phyloP scores from a whole-genome alignment of 2,329 filamentous ascomycete genomes.

The Neoscytalidium dimidiatum region DNA sequence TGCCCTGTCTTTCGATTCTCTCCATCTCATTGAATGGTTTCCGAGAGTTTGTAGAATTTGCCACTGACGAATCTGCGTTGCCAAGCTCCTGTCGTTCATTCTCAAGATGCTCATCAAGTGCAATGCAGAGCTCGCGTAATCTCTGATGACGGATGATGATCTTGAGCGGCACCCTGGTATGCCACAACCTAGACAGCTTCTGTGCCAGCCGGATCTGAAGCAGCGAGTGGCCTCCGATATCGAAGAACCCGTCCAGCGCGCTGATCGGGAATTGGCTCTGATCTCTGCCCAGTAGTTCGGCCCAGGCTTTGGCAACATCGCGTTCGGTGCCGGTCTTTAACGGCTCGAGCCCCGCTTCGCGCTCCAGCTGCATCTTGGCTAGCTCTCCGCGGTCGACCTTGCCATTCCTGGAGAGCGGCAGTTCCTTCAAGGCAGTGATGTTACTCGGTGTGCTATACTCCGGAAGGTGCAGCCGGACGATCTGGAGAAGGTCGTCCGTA shows the following conservation, averaged over 20 bases:
- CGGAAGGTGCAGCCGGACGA: not conserved
- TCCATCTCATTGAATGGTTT: not conserved
- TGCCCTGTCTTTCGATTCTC: not conserved
- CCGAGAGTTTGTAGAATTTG: not conserved
- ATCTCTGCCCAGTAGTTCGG: conserved; percentile 1
- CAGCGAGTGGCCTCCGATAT: conserved; percentile 19
- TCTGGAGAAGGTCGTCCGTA: not conserved
- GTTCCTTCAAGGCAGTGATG: not conserved
- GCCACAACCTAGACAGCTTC: conserved; percentile 13
- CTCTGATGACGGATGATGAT: conserved; percentile 16
- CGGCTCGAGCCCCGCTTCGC: not conserved
- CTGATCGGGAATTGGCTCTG: not conserved
- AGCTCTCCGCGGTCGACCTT: conserved; percentile 19
- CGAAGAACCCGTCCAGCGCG: conserved; percentile 17
- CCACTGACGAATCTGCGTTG: not conserved
- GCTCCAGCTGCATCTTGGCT: not conserved
- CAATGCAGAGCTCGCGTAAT: conserved; percentile 2
- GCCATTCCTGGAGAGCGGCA: conserved; percentile 14
- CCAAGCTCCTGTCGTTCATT: too few species aligned
- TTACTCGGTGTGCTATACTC: conserved; percentile 15
- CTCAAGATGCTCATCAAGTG: conserved; percentile 9
- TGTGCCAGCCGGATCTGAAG: conserved; percentile 20
- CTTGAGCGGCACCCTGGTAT: conserved; percentile 3
- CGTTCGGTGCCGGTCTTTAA: conserved; percentile 6
- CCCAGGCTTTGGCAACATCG: conserved; percentile 10